These are phyloP conservation scores for Stentor roeselii DNA, from an alignment of 73 alveolate genomes.

Conservation along the genomic window DNA sequence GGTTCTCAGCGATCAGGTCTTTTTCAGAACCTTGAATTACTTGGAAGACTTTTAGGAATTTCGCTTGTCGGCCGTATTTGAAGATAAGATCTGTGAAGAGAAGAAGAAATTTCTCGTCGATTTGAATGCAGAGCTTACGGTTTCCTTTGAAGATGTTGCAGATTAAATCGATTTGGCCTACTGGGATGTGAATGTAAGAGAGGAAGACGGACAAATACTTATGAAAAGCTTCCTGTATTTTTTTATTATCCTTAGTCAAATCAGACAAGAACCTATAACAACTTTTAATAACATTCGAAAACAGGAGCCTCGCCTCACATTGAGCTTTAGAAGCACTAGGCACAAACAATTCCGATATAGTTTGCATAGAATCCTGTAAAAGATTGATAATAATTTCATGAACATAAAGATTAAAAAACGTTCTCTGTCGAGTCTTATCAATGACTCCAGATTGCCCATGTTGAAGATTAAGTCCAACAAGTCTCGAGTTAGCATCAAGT, in stretches of 20 bases:
- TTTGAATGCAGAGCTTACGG: conserved; percentile 29
- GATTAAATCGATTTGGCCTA: conserved; percentile 47
- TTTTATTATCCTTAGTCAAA: conserved; percentile 33
- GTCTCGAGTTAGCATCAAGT: not conserved
- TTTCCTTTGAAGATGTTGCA: conserved; percentile 53
- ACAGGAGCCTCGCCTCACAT: conserved; percentile 29
- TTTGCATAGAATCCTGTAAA: conserved; percentile 9
- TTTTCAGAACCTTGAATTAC: not conserved
- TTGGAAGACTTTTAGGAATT: conserved; percentile 29
- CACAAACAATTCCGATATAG: not conserved
- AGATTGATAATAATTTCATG: not conserved
- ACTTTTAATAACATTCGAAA: conserved; percentile 24
- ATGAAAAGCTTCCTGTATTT: conserved; percentile 31
- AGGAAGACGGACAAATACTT: conserved; percentile 25
- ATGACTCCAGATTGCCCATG: not conserved
- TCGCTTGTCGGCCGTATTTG: conserved; percentile 43
- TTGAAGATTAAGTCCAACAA: not conserved
- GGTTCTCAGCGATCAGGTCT: not conserved
- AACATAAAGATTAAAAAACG: not conserved
- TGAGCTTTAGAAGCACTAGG: not conserved
- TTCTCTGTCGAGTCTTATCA: not conserved
- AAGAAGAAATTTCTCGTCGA: conserved; percentile 27
- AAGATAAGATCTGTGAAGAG: conserved; percentile 33
- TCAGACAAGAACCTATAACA: conserved; percentile 32
- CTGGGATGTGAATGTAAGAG: conserved; percentile 34